Evolutionary conservation across 768 basidiomycete species (phyloP).

Genomic region (Boletus bicolor): DNA sequence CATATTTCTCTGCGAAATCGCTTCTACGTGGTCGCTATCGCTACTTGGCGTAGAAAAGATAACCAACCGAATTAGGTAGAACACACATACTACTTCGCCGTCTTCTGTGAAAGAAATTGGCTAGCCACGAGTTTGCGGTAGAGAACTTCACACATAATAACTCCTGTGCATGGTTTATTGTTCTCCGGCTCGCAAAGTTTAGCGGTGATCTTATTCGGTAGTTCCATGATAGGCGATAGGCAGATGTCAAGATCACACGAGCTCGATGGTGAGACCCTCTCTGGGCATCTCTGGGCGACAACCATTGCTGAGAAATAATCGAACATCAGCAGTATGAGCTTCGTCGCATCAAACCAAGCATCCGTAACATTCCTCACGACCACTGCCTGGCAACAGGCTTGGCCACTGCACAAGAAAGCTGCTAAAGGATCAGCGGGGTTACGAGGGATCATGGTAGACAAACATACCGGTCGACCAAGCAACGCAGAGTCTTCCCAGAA

Average conservation of each 20-base stretch:
- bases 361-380: slow-evolving; percentile 52
- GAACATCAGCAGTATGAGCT: neutral
- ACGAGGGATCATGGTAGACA: slow-evolving; percentile 50
- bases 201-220: neutral
- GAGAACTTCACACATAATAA: no score
- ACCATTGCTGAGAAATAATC: neutral
- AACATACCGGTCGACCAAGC: slow-evolving; percentile 75
- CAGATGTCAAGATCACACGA: neutral
- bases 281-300: neutral
- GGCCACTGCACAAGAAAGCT: slow-evolving; percentile 95
- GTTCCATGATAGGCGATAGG: neutral
- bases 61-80: neutral
- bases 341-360: slow-evolving; percentile 55
- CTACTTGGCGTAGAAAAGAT: neutral
- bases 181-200: neutral
- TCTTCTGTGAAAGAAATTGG: neutral
- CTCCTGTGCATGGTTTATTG: no score
- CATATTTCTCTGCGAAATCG: neutral
- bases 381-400: slow-evolving; percentile 40
- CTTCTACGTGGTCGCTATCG: neutral
- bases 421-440: neutral
- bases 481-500: slow-evolving; percentile 76
- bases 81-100: neutral
- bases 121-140: neutral
- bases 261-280: neutral